Evolutionary conservation across 2,329 filamentous ascomycete genomes (phyloP), one percentile per base, ranked within the genome.

Genomic region (Colletotrichum agaves): DNA sequence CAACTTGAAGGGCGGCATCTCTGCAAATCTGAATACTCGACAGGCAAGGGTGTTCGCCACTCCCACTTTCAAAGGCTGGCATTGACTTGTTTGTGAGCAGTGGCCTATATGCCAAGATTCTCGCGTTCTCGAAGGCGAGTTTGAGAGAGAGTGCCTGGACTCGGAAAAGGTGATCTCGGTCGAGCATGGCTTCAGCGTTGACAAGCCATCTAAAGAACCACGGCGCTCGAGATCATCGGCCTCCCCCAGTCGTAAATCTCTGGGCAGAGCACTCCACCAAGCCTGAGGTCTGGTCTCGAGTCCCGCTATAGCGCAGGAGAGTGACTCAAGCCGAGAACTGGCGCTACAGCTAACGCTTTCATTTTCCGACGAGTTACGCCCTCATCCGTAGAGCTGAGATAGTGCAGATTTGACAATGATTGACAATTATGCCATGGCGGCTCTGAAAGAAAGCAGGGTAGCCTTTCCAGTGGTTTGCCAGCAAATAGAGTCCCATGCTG

Each of bases 51-150:
- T 27, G 31, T 52, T 39, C 21, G 12, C 33, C 23, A 19, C 15
- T 21, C n/a, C 35, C 23, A 23, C 19, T 23, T 8, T 17, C 47
- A 6, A 27, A 1, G 31, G 19, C 12, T 15, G 33, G 31, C 12
- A 64, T 50, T 47, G 47, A 31, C 15, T 70, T 71, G 57, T 71
- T 76, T 1, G 74, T 67, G 0, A 76, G 69, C 6, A 76, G 60
- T 11, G 72, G 72, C 12, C 73, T 68, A 52, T 79, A 70, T 0
- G 76, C 61, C 0, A 80, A 52, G 0, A 80, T 80, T 6, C 68
- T 74, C 0, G 76, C 71, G 39, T 79, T 79, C 15, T 80, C 73
- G 37, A 73, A 79, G 0, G 76, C 76, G 3, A 80, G 70, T 46
- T 74, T 69, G 2, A 80, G 70, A 0, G 75, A 67, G 3, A 80